Evolutionary conservation across 78 protist genomes (phyloP), one percentile per base, ranked within the genome.

Genomic region (Dictyostelium intermedium): DNA sequence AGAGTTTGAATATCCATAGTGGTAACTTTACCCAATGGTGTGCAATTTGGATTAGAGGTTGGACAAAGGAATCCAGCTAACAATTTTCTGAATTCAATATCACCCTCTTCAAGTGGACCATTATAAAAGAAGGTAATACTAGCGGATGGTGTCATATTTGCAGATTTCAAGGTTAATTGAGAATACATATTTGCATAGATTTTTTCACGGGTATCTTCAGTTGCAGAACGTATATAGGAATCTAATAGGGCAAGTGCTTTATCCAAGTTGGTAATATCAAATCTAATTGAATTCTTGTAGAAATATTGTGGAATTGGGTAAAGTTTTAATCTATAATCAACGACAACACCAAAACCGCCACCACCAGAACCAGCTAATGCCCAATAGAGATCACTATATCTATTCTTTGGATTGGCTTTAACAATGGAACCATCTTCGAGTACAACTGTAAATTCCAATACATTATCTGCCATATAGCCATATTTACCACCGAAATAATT

Each of bases 381-480:
- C 69, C 70, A 80, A 80, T 41, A 80, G 32, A 80, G 70, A 32
- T 80, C 85, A n/a, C 34, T 16, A 25, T 41, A n/a, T 18, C 32
- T 25, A 35, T 34, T 80, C 10, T 10, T 25, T 66, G 74, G 27
- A 18, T 25, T 41, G 77, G 76, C 66, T 25, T 20, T 37, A 9
- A 82, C 87, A 34, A 82, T 61, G 1, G 73, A 32, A 3, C 87
- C 87, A 61, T 61, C 43, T 9, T 39, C 73, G 18, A 82, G 43
- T 5, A 82, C 18, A 11, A 82, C 87, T 6, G 78, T 53, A 25
- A 61, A 30, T 34, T 82, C 87, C 5, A 82, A 82, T n/a, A 82
- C 35, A 27, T 60, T 79, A 32, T 87, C 93, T 23, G 34, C 39
- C 14, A 32, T 14, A 41, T 79, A 87, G 14, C 93, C 93, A 30